Base-by-base conservation (phyloP, 140 eudicot genomes). In the Ambrosia hybrid region DNA sequence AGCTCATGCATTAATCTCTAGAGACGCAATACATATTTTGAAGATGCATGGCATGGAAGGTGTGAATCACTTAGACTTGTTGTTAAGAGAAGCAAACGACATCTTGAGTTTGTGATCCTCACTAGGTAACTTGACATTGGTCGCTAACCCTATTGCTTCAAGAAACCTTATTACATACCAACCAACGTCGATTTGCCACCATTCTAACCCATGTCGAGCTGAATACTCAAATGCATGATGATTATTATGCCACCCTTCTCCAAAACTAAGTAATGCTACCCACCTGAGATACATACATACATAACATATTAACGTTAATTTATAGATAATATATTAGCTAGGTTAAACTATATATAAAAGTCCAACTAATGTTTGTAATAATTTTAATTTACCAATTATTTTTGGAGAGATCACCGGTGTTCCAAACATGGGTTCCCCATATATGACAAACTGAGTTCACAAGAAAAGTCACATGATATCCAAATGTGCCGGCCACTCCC, bases 171-270 rank as follows among this genome's bases (percentile, higher is more conserved):
- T 84, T 0, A 78, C 74, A 68, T 80, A 88, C 97, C 96, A 91
- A 60, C 94, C 93, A 91, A 57, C 65, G 38, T 91, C 97, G n/a
- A 91, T 51, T 69, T 91, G 93, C 93, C 96, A 91, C 96, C 97
- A 91, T 67, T 91, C 92, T 3, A 91, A 77, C 39, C 97, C 97
- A 67, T 82, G 91, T 60, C 93, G 68, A 5, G 97, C 34, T 30
- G 34, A 30, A 30, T 30, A 30, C 34, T 30, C 34, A 30, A 30
- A 30, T 30, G 34, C 34, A 67, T 91, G 97, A 71, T 90, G 96
- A 59, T 90, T 90, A 73, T 90, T 90, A 70, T 90, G 96, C 96
- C 96, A 90, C 0, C 96, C 96, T 83, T 87, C 96, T 74, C 96
- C 96, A 79, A 85, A 87, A 51, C 90, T 83, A 53, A 91, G 76